Percentiles rank a stretch among this genome's conserved stretches.
phyloP scores from a whole-genome alignment of 2,329 filamentous ascomycete species.

The Cadophora sp. region DNA sequence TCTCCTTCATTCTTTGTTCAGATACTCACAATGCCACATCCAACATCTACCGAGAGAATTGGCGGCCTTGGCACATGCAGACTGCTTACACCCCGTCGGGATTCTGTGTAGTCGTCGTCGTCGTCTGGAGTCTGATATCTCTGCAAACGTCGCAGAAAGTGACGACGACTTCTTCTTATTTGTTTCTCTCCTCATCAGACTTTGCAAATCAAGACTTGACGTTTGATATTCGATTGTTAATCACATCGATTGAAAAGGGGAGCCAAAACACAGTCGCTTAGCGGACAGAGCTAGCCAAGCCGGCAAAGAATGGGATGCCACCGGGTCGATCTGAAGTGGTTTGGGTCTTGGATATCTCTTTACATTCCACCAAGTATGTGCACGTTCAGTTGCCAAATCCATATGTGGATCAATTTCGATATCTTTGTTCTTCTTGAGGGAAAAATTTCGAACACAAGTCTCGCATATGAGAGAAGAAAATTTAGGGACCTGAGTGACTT shows the following conservation, averaged over 20 bases:
- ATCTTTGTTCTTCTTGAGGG: too few relatives aligned
- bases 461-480: too few relatives aligned
- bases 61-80: slow-evolving; percentile 1
- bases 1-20: background rate
- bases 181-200: background rate
- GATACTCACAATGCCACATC: background rate
- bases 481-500: too few relatives aligned
- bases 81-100: background rate
- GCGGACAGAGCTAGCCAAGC: too few relatives aligned
- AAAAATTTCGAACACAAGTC: too few relatives aligned
- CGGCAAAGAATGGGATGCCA: too few relatives aligned
- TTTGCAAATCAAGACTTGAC: background rate
- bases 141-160: background rate
- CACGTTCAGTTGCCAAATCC: too few relatives aligned
- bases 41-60: slow-evolving; percentile 3
- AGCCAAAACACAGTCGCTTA: too few relatives aligned
- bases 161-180: background rate
- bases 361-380: too few relatives aligned
- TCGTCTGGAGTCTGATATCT: background rate
- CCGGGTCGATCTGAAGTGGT: too few relatives aligned
- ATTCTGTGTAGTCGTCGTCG: background rate
- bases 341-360: too few relatives aligned
- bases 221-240: background rate
- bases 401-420: too few relatives aligned
- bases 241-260: background rate